Evolutionary conservation across 2,329 filamentous ascomycete species (phyloP).

Genomic region (Colletotrichum sp.): DNA sequence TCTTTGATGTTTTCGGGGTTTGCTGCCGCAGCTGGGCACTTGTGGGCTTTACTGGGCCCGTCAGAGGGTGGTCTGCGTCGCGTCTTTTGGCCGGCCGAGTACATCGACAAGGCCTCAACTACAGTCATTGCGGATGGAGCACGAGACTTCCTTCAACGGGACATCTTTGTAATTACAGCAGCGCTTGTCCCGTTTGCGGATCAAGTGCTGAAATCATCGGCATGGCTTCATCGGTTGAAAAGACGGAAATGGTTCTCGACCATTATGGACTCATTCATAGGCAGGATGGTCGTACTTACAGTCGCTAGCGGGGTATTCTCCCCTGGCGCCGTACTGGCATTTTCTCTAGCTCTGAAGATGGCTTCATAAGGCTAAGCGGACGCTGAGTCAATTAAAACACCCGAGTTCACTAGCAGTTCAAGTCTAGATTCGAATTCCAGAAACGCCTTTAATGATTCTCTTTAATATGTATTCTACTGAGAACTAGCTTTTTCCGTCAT

Average conservation of each 20-base stretch:
- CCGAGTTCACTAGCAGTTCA: neutral
- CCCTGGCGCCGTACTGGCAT: neutral
- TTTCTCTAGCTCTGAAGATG: neutral
- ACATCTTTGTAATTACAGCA: neutral
- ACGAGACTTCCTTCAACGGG: neutral
- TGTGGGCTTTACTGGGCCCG: neutral
- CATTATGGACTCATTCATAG: neutral
- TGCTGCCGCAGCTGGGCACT: neutral
- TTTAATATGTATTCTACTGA: rapidly evolving
- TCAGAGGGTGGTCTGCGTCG: neutral
- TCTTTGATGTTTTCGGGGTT: neutral
- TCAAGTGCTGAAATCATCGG: neutral
- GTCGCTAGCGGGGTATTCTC: neutral
- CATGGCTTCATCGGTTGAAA: neutral
- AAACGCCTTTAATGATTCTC: neutral
- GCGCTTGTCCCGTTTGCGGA: neutral
- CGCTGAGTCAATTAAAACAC: too few species aligned
- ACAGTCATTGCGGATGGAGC: neutral
- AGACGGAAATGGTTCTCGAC: neutral
- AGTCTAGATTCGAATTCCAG: rapidly evolving
- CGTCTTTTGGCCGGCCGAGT: neutral
- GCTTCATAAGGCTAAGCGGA: neutral
- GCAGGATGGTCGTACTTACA: neutral
- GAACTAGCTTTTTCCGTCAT: neutral
- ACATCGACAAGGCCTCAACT: neutral